Evolutionary conservation across 1,284 basidiomycete species (phyloP), one percentile per base, ranked within the genome.

Genomic region (Mycena sp.): DNA sequence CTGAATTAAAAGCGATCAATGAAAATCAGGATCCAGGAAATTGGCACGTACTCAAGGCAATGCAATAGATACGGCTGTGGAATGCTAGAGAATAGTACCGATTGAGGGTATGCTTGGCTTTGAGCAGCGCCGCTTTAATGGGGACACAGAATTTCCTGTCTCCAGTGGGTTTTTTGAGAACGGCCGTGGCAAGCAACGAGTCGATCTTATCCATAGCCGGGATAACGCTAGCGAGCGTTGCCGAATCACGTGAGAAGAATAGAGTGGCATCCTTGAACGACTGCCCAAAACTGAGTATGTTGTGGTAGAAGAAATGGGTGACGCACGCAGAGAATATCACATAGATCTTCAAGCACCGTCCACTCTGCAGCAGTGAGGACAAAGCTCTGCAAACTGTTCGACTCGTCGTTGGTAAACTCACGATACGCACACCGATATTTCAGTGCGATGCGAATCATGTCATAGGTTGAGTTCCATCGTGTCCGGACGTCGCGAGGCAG

Each of bases 131-230:
- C 4, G 65, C 55, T 11, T 56, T 55, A 21, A 77, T 73, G 2
- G 68, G 43, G 0, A 30, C 16, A 0, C 40, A 41, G n/a, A n/a
- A n/a, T n/a, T n/a, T n/a, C n/a, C n/a, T n/a, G n/a, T n/a, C n/a
- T n/a, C n/a, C n/a, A n/a, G n/a, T n/a, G n/a, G n/a, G n/a, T n/a
- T n/a, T n/a, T n/a, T n/a, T n/a, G n/a, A n/a, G n/a, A n/a, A n/a
- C n/a, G n/a, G n/a, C n/a, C n/a, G n/a, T n/a, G n/a, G n/a, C n/a
- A n/a, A n/a, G n/a, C n/a, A n/a, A n/a, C 19, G 67, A 21, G 50
- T 78, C 69, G 17, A 78, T 69, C 23, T 64, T 44, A 54, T 78
- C 78, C 74, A 79, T 79, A 2, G 73, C 72, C 1, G 76, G 76
- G 45, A 79, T 78, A 0, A 80, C 73, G 0, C 32, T 65, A 0